A percentile compares a stretch with the other conserved stretches of the same genome.
These are phyloP conservation scores for Pythium biforme DNA, from an alignment of 352 stramenopile genomes.

Conservation along the genomic window DNA sequence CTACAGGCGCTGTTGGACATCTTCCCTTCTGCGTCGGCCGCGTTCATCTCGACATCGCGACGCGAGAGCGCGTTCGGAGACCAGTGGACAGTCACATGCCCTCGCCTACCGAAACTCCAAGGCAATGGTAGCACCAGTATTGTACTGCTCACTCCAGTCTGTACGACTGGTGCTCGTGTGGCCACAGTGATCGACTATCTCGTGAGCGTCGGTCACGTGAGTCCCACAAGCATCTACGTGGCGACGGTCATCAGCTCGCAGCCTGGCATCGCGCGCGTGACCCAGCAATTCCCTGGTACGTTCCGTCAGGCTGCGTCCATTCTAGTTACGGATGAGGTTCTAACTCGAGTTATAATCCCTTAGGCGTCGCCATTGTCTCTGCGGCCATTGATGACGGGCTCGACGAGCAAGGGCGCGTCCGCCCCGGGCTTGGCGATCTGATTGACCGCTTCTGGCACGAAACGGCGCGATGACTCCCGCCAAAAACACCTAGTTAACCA, in stretches of 20 bases:
- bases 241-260: conserved; percentile 46
- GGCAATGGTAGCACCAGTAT: conserved; percentile 5
- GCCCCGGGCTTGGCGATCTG: conserved; percentile 39
- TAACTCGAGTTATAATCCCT: neutral
- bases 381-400: conserved; percentile 45
- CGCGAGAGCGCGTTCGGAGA: neutral
- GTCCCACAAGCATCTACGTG: conserved; percentile 49
- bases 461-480: neutral
- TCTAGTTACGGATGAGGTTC: neutral
- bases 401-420: conserved; percentile 37
- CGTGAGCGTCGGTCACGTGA: conserved; percentile 28
- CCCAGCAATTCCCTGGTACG: conserved; percentile 46
- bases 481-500: conserved; percentile 3
- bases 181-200: conserved; percentile 45
- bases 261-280: conserved; percentile 40
- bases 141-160: conserved; percentile 44
- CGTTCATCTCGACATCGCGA: conserved; percentile 13
- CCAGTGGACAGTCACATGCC: conserved; percentile 22
- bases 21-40: conserved; percentile 24
- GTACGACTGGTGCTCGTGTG: conserved; percentile 41
- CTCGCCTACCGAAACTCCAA: conserved; percentile 31
- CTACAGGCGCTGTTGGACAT: conserved; percentile 30
- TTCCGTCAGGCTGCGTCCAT: conserved; percentile 1
- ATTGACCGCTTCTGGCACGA: conserved; percentile 40
- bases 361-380: conserved; percentile 42